Percentiles rank a stretch among this genome's conserved stretches.
Conservation (phyloP, 371 early-diverging fungal species). For the Zychaea mexicana region DNA sequence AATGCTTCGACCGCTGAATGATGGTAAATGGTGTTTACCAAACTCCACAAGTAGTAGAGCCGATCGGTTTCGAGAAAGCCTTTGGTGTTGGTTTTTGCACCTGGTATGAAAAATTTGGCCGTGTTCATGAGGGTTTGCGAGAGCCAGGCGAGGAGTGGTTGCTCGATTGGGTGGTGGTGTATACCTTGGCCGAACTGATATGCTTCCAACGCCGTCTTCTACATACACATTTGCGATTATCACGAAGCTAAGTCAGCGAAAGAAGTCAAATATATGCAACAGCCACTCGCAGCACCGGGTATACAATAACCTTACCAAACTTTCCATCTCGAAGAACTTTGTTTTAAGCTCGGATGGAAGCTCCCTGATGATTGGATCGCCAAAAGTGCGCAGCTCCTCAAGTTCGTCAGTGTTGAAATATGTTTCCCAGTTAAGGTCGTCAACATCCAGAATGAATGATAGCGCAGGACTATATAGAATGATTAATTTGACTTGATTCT, state of each 20-base stretch:
- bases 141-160: too few relatives aligned
- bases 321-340: not conserved
- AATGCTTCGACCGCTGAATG: not conserved
- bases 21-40: constrained; percentile 1
- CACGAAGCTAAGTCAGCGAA: too few relatives aligned
- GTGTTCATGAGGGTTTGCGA: too few relatives aligned
- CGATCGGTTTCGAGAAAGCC: not conserved
- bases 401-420: not conserved
- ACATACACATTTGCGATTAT: too few relatives aligned
- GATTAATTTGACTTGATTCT: not conserved
- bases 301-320: not conserved
- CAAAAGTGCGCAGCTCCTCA: not conserved
- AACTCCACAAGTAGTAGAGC: constrained; percentile 1
- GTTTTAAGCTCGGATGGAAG: not conserved
- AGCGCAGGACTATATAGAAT: not conserved
- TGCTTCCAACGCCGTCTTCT: too few relatives aligned
- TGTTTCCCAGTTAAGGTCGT: not conserved
- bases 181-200: too few relatives aligned
- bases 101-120: too few relatives aligned
- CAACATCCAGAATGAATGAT: not conserved
- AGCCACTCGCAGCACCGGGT: not conserved
- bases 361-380: not conserved
- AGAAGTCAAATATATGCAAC: too few relatives aligned
- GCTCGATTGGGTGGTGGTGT: too few relatives aligned
- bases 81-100: too few relatives aligned